These are phyloP conservation scores for Puccinia hordei DNA, from an alignment of 1,284 basidiomycete species.

Conservation along the genomic window DNA sequence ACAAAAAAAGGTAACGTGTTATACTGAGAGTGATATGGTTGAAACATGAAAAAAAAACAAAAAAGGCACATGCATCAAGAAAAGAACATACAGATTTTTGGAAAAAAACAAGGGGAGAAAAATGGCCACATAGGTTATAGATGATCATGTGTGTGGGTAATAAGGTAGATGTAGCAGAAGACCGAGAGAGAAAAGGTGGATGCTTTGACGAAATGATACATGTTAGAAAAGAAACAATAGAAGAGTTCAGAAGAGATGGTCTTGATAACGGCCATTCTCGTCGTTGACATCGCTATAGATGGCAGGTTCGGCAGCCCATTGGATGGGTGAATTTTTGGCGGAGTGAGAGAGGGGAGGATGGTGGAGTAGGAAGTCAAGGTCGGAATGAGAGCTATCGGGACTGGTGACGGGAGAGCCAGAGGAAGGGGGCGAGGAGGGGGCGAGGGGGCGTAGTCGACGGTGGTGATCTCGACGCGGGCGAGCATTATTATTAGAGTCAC, in stretches of 20 bases:
- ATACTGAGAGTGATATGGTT: too few relatives aligned
- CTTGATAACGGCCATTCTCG: not conserved
- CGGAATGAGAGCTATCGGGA: not conserved
- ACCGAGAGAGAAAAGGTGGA: not conserved
- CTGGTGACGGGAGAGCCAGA: not conserved
- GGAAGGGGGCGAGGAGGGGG: not conserved
- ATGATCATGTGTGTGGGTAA: not conserved
- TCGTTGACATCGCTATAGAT: not conserved
- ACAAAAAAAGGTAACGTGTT: too few relatives aligned
- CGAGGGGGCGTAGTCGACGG: not conserved
- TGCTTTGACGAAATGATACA: not conserved
- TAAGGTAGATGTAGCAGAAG: not conserved
- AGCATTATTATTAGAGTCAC: too few relatives aligned
- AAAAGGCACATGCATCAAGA: too few relatives aligned
- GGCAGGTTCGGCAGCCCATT: not conserved
- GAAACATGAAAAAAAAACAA: not conserved
- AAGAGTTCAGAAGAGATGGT: conserved; percentile 3
- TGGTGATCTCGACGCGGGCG: not conserved
- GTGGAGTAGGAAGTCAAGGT: not conserved
- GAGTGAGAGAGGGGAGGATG: not conserved
- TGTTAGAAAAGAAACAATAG: not conserved
- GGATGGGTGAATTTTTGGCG: not conserved
- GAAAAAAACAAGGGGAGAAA: too few relatives aligned
- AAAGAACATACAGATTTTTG: too few relatives aligned
- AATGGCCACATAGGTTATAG: too few relatives aligned